Evolutionary conservation across 73 alveolate genomes (phyloP), one percentile per base, ranked within the genome.

Genomic region (Paramecium biaurelia): DNA sequence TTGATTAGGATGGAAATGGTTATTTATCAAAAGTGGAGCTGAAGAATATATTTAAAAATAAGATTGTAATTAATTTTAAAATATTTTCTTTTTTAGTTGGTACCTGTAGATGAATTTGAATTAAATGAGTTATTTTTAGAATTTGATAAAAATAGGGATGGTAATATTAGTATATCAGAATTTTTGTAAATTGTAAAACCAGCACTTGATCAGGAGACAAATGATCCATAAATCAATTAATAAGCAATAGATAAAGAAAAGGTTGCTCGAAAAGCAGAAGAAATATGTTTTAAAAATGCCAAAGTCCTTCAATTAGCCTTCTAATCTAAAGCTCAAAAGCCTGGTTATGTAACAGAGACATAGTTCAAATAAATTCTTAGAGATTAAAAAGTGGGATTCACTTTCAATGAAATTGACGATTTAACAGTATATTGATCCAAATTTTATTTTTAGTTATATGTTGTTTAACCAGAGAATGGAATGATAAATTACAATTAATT

Each of bases 141-240:
- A 79, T 79, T 79, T 45, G 90, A 79, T 79, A 24, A 79, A 45
- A 42, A 79, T 47, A 38, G 18, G 10, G 90, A 79, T 79, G 56
- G 56, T 0, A 23, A 45, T 10, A 79, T 79, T 20, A 30, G 63
- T 41, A 79, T 79, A 24, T 21, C 20, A 2, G 90, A 79, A 12
- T 79, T 79, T 24, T 18, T 79, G 23, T 37, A 34, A 23, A 42
- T 79, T 23, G 56, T 79, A 63, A 79, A 34, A 79, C 90, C 90
- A 20, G 72, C 70, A 20, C 32, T 79, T 8, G 90, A 79, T 21
- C 47, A 38, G 47, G 45, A 38, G 21, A 23, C 18, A 79, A 47
- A 79, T 21, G 32, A 79, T 0, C 7, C 7, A 6, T n/a, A 79
- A 42, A 23, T 79, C 24, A 38, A 41, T 37, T 10, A 79, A 79